These are phyloP conservation scores for Xylariaceae sp. DNA, from an alignment of 2,329 filamentous ascomycete genomes.

Conservation along the genomic window DNA sequence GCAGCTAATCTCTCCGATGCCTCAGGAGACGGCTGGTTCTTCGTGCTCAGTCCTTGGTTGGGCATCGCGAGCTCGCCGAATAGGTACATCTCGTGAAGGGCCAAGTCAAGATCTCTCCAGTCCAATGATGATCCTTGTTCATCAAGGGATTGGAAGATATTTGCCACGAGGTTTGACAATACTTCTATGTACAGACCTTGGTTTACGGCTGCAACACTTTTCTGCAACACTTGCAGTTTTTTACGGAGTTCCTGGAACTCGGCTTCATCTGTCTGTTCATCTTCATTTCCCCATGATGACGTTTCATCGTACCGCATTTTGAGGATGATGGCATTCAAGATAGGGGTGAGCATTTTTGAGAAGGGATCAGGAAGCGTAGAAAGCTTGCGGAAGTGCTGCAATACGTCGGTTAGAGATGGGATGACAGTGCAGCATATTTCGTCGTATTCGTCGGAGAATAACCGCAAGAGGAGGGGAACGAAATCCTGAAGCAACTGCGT, in stretches of 20 bases:
- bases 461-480: slow-evolving; percentile 79
- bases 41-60: slow-evolving; percentile 78
- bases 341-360: slow-evolving; percentile 75
- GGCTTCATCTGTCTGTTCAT: slow-evolving; percentile 92
- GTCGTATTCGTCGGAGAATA: slow-evolving; percentile 97
- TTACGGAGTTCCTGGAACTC: slow-evolving; percentile 95
- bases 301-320: slow-evolving; percentile 99
- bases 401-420: slow-evolving; percentile 82
- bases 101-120: slow-evolving; percentile 92
- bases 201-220: slow-evolving; percentile 85
- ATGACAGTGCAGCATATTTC: slow-evolving; percentile 97
- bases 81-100: slow-evolving; percentile 89
- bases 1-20: slow-evolving; percentile 76
- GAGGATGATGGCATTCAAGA: slow-evolving; percentile 82
- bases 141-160: slow-evolving; percentile 75
- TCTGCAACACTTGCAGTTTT: slow-evolving; percentile 82
- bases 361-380: slow-evolving; percentile 68
- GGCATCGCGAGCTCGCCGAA: slow-evolving; percentile 93
- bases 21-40: slow-evolving; percentile 72
- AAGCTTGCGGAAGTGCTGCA: slow-evolving; percentile 83
- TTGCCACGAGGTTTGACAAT: slow-evolving; percentile 79
- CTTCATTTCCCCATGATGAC: slow-evolving; percentile 85
- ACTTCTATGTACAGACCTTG: slow-evolving; percentile 84
- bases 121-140: slow-evolving; percentile 70
- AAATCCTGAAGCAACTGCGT: slow-evolving; percentile 79